Base-by-base conservation (phyloP, 2,329 filamentous ascomycete genomes). In the Fusarium siculi region DNA sequence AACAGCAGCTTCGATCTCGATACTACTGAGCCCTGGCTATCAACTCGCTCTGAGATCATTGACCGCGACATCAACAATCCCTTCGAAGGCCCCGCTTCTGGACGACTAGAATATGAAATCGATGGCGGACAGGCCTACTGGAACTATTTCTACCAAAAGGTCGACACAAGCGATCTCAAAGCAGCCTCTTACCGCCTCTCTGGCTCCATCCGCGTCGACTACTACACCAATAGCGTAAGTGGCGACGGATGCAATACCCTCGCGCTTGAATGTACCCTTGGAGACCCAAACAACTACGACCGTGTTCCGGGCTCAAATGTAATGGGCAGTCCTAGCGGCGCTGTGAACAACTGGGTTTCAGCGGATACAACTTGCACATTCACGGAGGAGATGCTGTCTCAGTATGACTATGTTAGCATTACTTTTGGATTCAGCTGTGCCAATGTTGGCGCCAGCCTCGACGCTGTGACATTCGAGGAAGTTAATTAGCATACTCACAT, bases 1-100 rank as follows among this genome's bases (percentile, higher is more conserved):
- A 47, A 47, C 25, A 21, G 44, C 44, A 4, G 9, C 44, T 47
- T 47, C 25, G 44, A 47, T 47, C 44, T 47, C 25, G 44, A 47
- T 10, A 47, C 44, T 30, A 30, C 19, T 30, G 47, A 14, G 4
- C 47, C 10, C 5, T 50, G 47, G 28, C 47, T 50, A 19, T 14
- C 21, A 2, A 23, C 15, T 14, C 7, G 10, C 21, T 18, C 21
- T 8, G 10, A 49, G 7, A 4, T 10, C 15, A 10, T 49, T 7
- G 0, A 12, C 7, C 47, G 28, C 21, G 47, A 50, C 21, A 19
- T 2, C 10, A 5, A 1, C 15, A 5, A 1, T 7, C 47, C 47
- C 21, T 23, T 23, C 10, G 47, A 50, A 32, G 30, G 47, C 2
- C 16, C 21, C 21, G 47, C 47, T 19, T 23, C 28, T 19, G 47